Evolutionary conservation across 2,329 filamentous ascomycete species (phyloP).

Genomic region (Nigrospora osmanthi): DNA sequence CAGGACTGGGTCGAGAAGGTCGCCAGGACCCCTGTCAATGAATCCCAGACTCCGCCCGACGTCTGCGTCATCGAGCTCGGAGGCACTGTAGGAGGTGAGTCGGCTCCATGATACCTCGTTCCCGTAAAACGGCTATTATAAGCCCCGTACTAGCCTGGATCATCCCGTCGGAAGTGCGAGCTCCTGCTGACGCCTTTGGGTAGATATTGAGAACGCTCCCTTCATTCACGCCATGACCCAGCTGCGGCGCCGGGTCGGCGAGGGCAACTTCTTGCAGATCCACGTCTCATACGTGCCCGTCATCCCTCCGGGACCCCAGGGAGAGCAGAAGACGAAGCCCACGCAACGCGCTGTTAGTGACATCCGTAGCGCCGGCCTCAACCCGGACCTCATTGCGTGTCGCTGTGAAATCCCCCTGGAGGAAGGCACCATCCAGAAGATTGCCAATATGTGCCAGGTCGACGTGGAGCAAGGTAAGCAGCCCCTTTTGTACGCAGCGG

Average conservation of each 20-base stretch:
- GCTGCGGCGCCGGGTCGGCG: slow-evolving; percentile 63
- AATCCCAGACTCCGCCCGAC: slow-evolving; percentile 74
- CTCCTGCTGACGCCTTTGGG: slow-evolving; percentile 4
- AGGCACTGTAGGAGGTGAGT: slow-evolving; percentile 44
- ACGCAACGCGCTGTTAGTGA: slow-evolving; percentile 86
- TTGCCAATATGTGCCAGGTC: slow-evolving; percentile 83
- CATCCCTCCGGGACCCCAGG: slow-evolving; percentile 23
- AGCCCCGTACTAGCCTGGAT: slow-evolving; percentile 5
- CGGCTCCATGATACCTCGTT: too few species aligned
- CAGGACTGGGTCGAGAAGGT: slow-evolving; percentile 90
- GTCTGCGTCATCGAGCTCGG: slow-evolving; percentile 72
- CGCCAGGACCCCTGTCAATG: slow-evolving; percentile 77
- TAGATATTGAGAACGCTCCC: slow-evolving; percentile 34
- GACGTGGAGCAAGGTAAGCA: slow-evolving; percentile 55
- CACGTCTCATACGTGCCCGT: slow-evolving; percentile 85
- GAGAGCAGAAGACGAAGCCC: slow-evolving; percentile 92
- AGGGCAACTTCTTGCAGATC: slow-evolving; percentile 79
- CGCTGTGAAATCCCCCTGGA: slow-evolving; percentile 76
- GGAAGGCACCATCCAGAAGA: slow-evolving; percentile 70
- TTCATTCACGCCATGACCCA: slow-evolving; percentile 85
- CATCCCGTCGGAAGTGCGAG: too few species aligned
- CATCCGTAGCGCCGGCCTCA: slow-evolving; percentile 72
- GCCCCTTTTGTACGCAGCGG: too few species aligned
- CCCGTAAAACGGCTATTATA: too few species aligned
- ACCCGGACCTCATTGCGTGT: slow-evolving; percentile 80